A percentile compares a stretch with the other conserved stretches of the same genome.
These are phyloP conservation scores for Austroboletus eburneus DNA, from an alignment of 768 basidiomycete species.

Conservation along the genomic window DNA sequence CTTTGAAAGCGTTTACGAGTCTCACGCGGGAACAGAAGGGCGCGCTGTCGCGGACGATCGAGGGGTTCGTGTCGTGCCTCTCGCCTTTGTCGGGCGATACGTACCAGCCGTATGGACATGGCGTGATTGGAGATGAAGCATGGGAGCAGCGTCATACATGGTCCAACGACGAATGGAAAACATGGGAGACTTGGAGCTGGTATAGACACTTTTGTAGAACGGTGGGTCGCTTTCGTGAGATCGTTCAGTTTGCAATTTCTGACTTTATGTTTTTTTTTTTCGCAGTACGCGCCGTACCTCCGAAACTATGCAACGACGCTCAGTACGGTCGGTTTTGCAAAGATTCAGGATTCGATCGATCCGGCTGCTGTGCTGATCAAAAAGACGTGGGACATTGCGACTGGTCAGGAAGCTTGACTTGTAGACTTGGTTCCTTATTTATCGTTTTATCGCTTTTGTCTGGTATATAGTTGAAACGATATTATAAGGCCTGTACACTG, in stretches of 20 bases:
- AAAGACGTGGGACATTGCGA: conserved; percentile 68
- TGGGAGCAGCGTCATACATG: conserved; percentile 72
- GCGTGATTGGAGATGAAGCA: conserved; percentile 58
- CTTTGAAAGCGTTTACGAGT: conserved; percentile 70
- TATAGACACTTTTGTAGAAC: conserved; percentile 82
- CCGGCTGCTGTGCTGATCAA: conserved; percentile 55
- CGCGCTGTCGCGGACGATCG: conserved; percentile 66
- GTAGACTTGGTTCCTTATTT: neutral
- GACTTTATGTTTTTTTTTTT: conserved; percentile 1
- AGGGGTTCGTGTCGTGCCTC: conserved; percentile 69
- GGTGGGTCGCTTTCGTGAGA: conserved; percentile 54
- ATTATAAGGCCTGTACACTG: too few relatives aligned
- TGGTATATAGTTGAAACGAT: too few relatives aligned
- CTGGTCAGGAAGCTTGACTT: conserved; percentile 48
- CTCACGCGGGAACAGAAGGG: conserved; percentile 74
- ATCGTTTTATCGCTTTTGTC: neutral
- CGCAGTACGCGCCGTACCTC: conserved; percentile 75
- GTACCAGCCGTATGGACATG: conserved; percentile 45
- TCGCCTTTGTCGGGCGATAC: conserved; percentile 39
- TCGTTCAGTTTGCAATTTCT: neutral
- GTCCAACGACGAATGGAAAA: conserved; percentile 72
- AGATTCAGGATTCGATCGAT: conserved; percentile 54
- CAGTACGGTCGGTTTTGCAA: conserved; percentile 62
- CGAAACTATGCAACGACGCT: conserved; percentile 71
- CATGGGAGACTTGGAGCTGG: conserved; percentile 91